Percentiles rank a stretch among this genome's conserved stretches.
These are phyloP conservation scores for Chaetomiaceae sp. DNA, from an alignment of 2,329 filamentous ascomycete genomes.

Conservation along the genomic window DNA sequence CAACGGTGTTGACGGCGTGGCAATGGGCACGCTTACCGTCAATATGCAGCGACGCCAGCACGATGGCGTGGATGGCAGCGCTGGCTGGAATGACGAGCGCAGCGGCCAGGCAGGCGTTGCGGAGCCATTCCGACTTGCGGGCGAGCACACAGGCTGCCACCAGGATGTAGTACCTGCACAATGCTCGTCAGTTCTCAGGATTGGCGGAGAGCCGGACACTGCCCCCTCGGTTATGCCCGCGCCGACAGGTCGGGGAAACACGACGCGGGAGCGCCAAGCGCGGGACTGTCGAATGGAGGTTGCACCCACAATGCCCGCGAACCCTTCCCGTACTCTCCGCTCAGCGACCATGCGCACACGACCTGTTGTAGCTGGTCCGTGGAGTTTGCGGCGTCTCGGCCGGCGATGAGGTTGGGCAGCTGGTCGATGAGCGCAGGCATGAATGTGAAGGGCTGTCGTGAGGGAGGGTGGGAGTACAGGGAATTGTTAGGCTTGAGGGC, in stretches of 20 bases:
- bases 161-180: constrained; percentile 58
- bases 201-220: too few relatives aligned
- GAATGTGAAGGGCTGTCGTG: not conserved
- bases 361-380: constrained; percentile 32
- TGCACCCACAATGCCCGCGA: constrained; percentile 46
- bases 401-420: constrained; percentile 2
- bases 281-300: too few relatives aligned
- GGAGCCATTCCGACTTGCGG: constrained; percentile 55
- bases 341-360: constrained; percentile 51
- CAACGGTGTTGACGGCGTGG: not conserved
- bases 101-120: constrained; percentile 57
- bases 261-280: too few relatives aligned
- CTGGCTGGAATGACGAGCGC: constrained; percentile 58
- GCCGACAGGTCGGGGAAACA: too few relatives aligned
- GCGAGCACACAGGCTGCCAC: constrained; percentile 57
- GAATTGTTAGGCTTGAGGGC: constrained; percentile 6
- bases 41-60: constrained; percentile 53
- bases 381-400: constrained; percentile 3
- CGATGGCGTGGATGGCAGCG: constrained; percentile 57
- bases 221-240: too few relatives aligned
- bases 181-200: too few relatives aligned
- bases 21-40: constrained; percentile 42
- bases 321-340: constrained; percentile 51
- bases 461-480: constrained; percentile 16
- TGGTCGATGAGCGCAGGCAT: not conserved